Conservation (phyloP, 2,329 filamentous ascomycete genomes). For the Gliomastix tumulicola region DNA sequence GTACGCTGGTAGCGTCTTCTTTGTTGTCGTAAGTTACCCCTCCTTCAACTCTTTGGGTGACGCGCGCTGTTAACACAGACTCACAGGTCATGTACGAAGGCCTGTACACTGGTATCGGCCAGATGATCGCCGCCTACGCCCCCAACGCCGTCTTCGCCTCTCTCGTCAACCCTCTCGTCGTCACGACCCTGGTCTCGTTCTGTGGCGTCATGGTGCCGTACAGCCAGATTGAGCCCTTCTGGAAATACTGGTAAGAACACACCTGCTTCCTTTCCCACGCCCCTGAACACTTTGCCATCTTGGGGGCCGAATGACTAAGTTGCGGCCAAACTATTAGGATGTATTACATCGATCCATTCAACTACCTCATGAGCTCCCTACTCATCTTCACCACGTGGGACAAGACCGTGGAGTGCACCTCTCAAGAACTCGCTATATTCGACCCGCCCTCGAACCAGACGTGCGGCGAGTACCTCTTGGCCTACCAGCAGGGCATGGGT, state of each 20-base stretch:
- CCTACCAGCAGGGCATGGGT: constrained; percentile 42
- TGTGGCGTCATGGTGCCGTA: constrained; percentile 70
- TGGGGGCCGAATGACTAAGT: too few species aligned
- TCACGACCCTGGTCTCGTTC: constrained; percentile 58
- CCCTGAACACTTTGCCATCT: too few species aligned
- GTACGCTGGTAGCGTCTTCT: constrained; percentile 42
- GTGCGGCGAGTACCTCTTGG: constrained; percentile 49
- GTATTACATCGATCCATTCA: constrained; percentile 49
- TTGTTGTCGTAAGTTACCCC: constrained; percentile 30
- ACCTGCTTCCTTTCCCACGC: background rate
- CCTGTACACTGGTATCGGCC: constrained; percentile 53
- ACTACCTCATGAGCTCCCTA: constrained; percentile 51
- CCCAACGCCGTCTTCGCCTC: constrained; percentile 54
- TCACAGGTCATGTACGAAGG: constrained; percentile 38
- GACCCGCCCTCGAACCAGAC: constrained; percentile 42
- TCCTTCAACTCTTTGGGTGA: too few species aligned
- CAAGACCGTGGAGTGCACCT: constrained; percentile 34
- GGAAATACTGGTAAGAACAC: constrained; percentile 52
- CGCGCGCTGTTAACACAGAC: too few species aligned
- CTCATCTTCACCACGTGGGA: constrained; percentile 45
- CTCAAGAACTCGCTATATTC: constrained; percentile 42
- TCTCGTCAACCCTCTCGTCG: constrained; percentile 47
- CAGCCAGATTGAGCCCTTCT: constrained; percentile 54
- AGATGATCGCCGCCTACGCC: constrained; percentile 56
- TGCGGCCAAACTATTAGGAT: too few species aligned